Evolutionary conservation across 768 basidiomycete species (phyloP).

Genomic region (Serpula lacrymans): DNA sequence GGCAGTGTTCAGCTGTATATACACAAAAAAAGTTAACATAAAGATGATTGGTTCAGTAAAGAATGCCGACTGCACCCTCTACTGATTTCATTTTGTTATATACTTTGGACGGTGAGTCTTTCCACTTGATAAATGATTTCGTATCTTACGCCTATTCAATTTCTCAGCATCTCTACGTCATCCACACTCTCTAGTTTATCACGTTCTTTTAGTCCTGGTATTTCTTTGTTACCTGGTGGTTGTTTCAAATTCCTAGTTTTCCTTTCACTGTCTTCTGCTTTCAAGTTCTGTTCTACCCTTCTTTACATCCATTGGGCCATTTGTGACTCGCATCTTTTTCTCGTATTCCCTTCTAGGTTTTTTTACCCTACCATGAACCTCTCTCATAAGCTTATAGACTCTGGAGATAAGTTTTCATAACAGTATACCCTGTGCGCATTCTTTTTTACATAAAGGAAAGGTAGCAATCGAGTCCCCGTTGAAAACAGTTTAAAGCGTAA

Average conservation of each 20-base stretch:
- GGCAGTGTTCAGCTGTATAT: conserved; percentile 2
- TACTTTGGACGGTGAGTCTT: background rate
- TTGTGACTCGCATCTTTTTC: background rate
- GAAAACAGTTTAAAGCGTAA: too few species aligned
- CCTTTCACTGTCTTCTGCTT: conserved; percentile 15
- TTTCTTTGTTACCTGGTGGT: conserved; percentile 11
- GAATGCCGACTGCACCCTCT: conserved; percentile 10
- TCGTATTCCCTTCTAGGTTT: too few species aligned
- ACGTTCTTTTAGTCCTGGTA: conserved; percentile 31
- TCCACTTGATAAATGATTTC: conserved; percentile 19
- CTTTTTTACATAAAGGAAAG: too few species aligned
- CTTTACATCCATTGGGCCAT: background rate
- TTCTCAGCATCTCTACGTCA: conserved; percentile 3
- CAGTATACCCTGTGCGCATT: too few species aligned
- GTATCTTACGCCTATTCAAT: background rate
- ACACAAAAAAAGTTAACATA: too few species aligned
- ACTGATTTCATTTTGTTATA: conserved; percentile 18
- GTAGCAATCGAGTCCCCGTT: too few species aligned
- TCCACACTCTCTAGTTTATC: conserved; percentile 14
- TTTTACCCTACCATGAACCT: too few species aligned
- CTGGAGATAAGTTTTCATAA: too few species aligned
- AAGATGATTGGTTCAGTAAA: conserved; percentile 4
- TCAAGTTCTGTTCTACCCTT: conserved; percentile 12
- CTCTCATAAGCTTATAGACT: too few species aligned
- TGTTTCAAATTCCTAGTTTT: conserved; percentile 4